phyloP scores from a whole-genome alignment of 2,329 filamentous ascomycete genomes.

The Colletotrichum nymphaeae region DNA sequence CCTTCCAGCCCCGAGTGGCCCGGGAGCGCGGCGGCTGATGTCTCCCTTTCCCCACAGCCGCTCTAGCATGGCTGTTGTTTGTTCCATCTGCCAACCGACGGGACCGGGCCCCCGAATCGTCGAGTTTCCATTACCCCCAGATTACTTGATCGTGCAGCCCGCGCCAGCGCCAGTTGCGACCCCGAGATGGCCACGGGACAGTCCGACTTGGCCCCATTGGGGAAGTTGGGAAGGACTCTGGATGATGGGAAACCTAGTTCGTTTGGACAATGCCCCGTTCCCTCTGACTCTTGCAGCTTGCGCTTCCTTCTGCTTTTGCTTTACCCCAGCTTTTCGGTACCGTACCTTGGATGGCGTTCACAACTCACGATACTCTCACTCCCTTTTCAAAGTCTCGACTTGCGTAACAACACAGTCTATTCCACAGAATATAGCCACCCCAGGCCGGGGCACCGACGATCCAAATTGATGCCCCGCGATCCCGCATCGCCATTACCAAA shows the following conservation, averaged over 20 bases:
- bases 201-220: conserved; percentile 33
- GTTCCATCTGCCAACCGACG: background rate
- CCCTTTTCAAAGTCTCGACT: background rate
- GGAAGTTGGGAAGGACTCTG: background rate
- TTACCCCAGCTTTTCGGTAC: background rate
- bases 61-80: conserved; percentile 3
- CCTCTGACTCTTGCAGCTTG: background rate
- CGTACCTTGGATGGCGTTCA: background rate
- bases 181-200: conserved; percentile 33
- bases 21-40: conserved; percentile 32
- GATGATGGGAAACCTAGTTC: conserved; percentile 19
- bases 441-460: conserved; percentile 21
- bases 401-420: background rate
- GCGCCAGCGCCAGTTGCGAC: background rate
- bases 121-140: conserved; percentile 39
- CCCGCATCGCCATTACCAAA: conserved; percentile 34
- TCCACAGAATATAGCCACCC: background rate
- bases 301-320: background rate
- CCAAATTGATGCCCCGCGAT: conserved; percentile 22
- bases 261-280: background rate
- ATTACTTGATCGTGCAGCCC: conserved; percentile 38
- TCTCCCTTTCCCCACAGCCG: conserved; percentile 21
- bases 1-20: conserved; percentile 27
- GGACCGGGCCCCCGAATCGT: conserved; percentile 6
- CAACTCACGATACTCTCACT: background rate